Evolutionary conservation across 768 basidiomycete species (phyloP).

Genomic region (Tulasnella sp.): DNA sequence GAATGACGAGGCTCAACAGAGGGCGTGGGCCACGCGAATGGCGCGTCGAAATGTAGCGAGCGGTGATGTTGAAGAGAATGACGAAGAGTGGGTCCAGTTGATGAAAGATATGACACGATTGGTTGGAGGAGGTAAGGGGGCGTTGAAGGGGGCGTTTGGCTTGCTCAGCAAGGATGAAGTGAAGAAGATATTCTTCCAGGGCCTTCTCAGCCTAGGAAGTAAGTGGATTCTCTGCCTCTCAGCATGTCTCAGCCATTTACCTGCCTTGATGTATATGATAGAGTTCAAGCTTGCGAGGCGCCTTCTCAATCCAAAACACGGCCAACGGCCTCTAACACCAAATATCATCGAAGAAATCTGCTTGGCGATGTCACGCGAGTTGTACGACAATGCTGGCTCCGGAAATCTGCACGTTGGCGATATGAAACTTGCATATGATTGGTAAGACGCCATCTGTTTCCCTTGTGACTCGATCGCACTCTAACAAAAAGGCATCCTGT

Average conservation of each 20-base stretch:
- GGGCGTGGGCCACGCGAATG: slow-evolving; percentile 78
- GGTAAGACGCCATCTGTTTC: slow-evolving; percentile 38
- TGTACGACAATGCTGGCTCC: slow-evolving; percentile 88
- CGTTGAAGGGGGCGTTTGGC: slow-evolving; percentile 66
- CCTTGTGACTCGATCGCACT: not conserved
- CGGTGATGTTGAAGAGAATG: slow-evolving; percentile 39
- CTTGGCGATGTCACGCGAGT: slow-evolving; percentile 68
- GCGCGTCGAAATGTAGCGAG: slow-evolving; percentile 47
- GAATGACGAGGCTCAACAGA: slow-evolving; percentile 53
- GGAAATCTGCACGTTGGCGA: slow-evolving; percentile 89
- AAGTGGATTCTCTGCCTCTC: slow-evolving; percentile 31
- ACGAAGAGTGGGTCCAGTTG: slow-evolving; percentile 77
- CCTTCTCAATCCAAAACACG: slow-evolving; percentile 40
- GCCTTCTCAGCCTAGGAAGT: slow-evolving; percentile 81
- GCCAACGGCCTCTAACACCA: slow-evolving; percentile 38
- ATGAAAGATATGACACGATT: slow-evolving; percentile 86
- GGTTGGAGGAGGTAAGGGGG: slow-evolving; percentile 46
- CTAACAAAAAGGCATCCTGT: too few species aligned
- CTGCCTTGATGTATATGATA: slow-evolving; percentile 23
- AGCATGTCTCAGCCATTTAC: not conserved
- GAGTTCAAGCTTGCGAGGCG: slow-evolving; percentile 58
- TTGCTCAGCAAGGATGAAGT: slow-evolving; percentile 60
- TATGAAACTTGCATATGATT: slow-evolving; percentile 95
- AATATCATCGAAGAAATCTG: slow-evolving; percentile 64
- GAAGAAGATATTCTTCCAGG: slow-evolving; percentile 71